phyloP scores from a whole-genome alignment of 352 stramenopile species.

The Phytophthora uliginosa region DNA sequence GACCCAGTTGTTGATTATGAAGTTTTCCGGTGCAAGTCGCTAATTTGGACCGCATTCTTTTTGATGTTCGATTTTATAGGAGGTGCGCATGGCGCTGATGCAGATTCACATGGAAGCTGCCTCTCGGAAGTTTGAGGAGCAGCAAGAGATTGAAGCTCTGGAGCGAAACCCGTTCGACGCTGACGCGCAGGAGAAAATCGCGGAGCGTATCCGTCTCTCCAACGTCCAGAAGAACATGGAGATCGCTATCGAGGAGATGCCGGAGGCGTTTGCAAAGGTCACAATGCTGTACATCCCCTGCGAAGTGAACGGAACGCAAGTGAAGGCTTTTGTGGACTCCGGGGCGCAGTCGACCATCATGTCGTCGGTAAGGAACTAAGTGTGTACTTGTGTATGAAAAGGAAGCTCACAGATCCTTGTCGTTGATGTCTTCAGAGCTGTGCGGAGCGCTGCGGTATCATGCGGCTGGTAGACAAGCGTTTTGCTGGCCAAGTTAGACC shows the following conservation, averaged over 20 bases:
- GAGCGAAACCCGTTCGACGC: slow-evolving; percentile 85
- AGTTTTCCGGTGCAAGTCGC: background rate
- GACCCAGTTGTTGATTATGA: background rate
- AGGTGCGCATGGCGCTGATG: slow-evolving; percentile 86
- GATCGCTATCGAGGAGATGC: slow-evolving; percentile 91
- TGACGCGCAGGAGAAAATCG: slow-evolving; percentile 82
- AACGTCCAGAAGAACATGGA: slow-evolving; percentile 94
- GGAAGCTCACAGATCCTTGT: background rate
- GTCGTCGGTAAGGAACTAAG: slow-evolving; percentile 70
- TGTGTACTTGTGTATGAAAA: background rate
- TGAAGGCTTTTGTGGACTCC: slow-evolving; percentile 94
- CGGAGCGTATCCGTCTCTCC: slow-evolving; percentile 83
- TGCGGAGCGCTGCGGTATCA: slow-evolving; percentile 92
- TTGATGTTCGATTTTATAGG: slow-evolving; percentile 39
- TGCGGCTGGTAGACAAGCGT: slow-evolving; percentile 89
- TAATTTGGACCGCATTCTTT: background rate
- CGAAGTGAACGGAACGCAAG: slow-evolving; percentile 81
- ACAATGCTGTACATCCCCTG: slow-evolving; percentile 93
- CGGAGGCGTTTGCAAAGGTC: slow-evolving; percentile 87
- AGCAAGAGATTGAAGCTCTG: slow-evolving; percentile 75
- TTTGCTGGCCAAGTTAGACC: slow-evolving; percentile 89
- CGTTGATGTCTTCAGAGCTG: slow-evolving; percentile 61
- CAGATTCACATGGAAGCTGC: slow-evolving; percentile 89
- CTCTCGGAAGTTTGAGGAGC: slow-evolving; percentile 81
- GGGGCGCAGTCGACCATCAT: slow-evolving; percentile 95